Conservation (phyloP, 129 eudicot genomes). For the Oenanthe sinensis region DNA sequence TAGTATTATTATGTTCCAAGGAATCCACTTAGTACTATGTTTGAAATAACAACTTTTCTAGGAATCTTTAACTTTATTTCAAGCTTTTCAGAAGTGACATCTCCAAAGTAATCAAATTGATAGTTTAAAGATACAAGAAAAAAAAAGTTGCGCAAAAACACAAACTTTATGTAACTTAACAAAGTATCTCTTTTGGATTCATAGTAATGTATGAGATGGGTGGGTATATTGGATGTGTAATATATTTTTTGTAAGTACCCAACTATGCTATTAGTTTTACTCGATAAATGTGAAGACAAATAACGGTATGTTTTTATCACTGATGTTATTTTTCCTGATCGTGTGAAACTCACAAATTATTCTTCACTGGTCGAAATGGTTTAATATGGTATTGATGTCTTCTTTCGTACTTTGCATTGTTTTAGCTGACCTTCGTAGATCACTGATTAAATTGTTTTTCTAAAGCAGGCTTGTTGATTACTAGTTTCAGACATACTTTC, state of each 20-base stretch:
- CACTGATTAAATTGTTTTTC: too few species aligned
- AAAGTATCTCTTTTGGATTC: constrained; percentile 2
- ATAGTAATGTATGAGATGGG: not conserved
- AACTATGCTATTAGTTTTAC: not conserved
- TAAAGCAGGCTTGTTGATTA: not conserved
- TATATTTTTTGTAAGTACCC: not conserved
- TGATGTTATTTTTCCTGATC: not conserved
- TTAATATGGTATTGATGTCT: not conserved
- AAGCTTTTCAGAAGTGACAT: not conserved
- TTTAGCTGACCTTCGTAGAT: not conserved
- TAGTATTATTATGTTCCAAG: not conserved
- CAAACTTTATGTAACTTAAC: not conserved
- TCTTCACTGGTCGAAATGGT: not conserved
- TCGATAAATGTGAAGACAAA: not conserved
- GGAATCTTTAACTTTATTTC: not conserved
- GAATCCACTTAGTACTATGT: not conserved
- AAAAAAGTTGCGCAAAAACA: not conserved
- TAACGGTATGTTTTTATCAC: not conserved
- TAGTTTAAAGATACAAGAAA: not conserved
- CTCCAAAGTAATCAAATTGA: not conserved
- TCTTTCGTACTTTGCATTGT: not conserved
- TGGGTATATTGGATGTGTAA: not conserved
- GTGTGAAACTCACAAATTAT: not conserved
- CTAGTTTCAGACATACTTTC: too few species aligned
- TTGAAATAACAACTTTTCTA: not conserved